A percentile compares a stretch with the other conserved stretches of the same genome.
phyloP scores from a whole-genome alignment of 805 yeast species.

The Lipomyces sp. region DNA sequence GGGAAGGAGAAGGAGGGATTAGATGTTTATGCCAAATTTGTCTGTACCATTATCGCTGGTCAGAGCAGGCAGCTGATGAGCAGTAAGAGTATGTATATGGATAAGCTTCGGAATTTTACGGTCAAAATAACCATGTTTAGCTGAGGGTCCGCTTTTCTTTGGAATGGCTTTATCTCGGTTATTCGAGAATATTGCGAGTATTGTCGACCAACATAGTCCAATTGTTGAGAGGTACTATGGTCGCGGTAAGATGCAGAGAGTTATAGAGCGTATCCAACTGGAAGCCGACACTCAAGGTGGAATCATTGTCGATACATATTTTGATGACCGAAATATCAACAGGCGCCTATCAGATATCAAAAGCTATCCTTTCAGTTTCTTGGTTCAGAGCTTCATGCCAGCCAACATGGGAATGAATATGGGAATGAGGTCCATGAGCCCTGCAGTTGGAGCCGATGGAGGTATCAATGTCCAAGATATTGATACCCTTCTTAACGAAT shows the following conservation, averaged over 20 bases:
- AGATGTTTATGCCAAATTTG: constrained; percentile 80
- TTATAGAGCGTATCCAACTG: constrained; percentile 73
- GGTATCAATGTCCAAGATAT: constrained; percentile 61
- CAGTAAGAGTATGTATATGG: constrained; percentile 24
- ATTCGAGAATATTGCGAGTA: constrained; percentile 81
- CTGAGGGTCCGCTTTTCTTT: constrained; percentile 44
- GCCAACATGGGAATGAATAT: constrained; percentile 31
- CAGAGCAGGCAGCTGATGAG: constrained; percentile 61
- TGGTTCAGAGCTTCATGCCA: constrained; percentile 47
- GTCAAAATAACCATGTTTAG: constrained; percentile 10
- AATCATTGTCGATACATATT: constrained; percentile 80
- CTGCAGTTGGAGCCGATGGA: constrained; percentile 41
- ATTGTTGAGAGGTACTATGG: constrained; percentile 80
- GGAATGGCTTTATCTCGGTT: constrained; percentile 52
- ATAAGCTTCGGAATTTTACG: background rate
- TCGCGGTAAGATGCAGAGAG: constrained; percentile 57
- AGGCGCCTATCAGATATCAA: constrained; percentile 60
- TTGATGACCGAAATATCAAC: constrained; percentile 70
- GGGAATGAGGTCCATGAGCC: constrained; percentile 39
- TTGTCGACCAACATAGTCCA: constrained; percentile 83
- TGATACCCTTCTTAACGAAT: constrained; percentile 70
- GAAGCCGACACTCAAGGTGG: constrained; percentile 96
- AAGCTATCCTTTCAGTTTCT: constrained; percentile 58
- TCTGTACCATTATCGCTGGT: constrained; percentile 80
- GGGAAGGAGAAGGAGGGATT: constrained; percentile 74